Conservation (phyloP, 192 early-diverging fungal species). For the Chytriomyces sp. region DNA sequence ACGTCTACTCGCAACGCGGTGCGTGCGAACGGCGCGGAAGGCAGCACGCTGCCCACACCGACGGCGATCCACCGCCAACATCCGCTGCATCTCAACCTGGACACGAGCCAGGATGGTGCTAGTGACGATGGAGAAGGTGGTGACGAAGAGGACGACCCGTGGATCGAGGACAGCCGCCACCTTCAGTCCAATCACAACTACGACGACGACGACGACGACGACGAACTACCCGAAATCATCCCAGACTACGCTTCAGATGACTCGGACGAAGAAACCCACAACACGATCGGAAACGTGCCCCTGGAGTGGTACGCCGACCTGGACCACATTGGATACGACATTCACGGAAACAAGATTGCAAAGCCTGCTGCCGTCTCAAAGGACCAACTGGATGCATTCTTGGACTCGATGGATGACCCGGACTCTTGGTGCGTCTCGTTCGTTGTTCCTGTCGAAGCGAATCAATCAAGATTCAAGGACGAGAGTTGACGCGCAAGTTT, state of each 20-base stretch:
- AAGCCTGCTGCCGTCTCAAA: slow-evolving; percentile 66
- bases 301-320: slow-evolving; percentile 98
- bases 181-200: background rate
- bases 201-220: slow-evolving; percentile 20
- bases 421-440: slow-evolving; percentile 68
- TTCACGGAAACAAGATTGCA: slow-evolving; percentile 90
- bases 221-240: slow-evolving; percentile 77
- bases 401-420: slow-evolving; percentile 90
- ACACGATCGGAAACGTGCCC: slow-evolving; percentile 95
- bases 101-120: slow-evolving; percentile 38
- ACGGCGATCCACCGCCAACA: too few relatives aligned
- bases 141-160: slow-evolving; percentile 19
- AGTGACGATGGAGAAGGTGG: slow-evolving; percentile 47
- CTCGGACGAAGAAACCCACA: slow-evolving; percentile 83
- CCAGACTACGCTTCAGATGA: slow-evolving; percentile 91
- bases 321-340: slow-evolving; percentile 94
- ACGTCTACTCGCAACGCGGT: too few relatives aligned
- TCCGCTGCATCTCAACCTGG: too few relatives aligned
- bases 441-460: background rate
- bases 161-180: background rate
- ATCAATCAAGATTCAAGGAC: background rate
- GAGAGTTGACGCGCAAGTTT: too few relatives aligned
- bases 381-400: slow-evolving; percentile 93
- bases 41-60: too few relatives aligned
- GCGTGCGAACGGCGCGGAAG: too few relatives aligned